Evolutionary conservation across 805 yeast genomes (phyloP).

Genomic region (Metschnikowia gelsemii): DNA sequence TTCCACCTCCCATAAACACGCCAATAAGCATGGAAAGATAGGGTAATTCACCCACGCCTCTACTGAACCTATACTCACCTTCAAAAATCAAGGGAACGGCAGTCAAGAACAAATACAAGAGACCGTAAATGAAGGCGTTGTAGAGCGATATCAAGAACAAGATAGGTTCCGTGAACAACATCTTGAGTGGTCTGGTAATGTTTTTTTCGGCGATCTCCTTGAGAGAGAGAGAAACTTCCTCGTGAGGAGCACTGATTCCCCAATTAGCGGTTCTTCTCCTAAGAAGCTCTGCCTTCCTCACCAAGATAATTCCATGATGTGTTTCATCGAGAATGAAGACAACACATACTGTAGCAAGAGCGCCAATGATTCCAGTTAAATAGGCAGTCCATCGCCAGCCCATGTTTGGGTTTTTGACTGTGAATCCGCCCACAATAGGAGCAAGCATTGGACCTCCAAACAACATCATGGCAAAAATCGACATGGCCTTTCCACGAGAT

Average conservation of each 20-base stretch:
- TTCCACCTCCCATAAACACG: conserved; percentile 53
- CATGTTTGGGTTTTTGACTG: conserved; percentile 50
- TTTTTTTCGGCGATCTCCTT: conserved; percentile 61
- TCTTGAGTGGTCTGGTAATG: conserved; percentile 62
- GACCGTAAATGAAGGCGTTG: conserved; percentile 78
- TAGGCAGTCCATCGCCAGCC: conserved; percentile 88
- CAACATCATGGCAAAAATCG: conserved; percentile 36
- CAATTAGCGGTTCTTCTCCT: conserved; percentile 73
- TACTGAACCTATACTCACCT: conserved; percentile 50
- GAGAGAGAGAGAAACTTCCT: conserved; percentile 29
- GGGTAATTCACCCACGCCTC: conserved; percentile 74
- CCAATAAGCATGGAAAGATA: conserved; percentile 77
- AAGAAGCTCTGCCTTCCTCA: conserved; percentile 58
- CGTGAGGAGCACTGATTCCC: conserved; percentile 80
- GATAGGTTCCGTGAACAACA: conserved; percentile 73
- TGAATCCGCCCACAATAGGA: conserved; percentile 54
- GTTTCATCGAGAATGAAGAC: conserved; percentile 60
- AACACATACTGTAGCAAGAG: conserved; percentile 39
- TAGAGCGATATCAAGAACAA: conserved; percentile 65
- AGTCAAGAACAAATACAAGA: conserved; percentile 67
- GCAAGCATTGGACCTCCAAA: conserved; percentile 26
- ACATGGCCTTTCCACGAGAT: conserved; percentile 25
- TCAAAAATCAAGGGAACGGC: conserved; percentile 68
- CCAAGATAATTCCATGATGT: conserved; percentile 67
- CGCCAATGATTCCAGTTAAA: conserved; percentile 62